Conservation (phyloP, 345 rosid species). For the Gynandropsis gynandra region DNA sequence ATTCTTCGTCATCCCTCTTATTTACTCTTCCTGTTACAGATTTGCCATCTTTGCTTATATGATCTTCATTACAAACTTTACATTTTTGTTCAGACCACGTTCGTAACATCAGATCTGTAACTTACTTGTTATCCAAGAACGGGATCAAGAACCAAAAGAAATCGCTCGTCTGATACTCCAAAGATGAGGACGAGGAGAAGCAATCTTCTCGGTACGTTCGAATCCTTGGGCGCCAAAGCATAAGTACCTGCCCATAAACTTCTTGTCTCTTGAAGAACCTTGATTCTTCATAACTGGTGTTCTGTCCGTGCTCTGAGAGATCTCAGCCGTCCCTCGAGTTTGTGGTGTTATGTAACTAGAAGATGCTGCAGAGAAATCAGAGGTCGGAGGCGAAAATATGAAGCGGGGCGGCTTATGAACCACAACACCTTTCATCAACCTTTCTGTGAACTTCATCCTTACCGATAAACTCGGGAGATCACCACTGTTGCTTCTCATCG, state of each 20-base stretch:
- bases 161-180: constrained; percentile 34
- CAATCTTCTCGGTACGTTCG: constrained; percentile 30
- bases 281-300: constrained; percentile 27
- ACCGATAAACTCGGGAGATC: constrained; percentile 72
- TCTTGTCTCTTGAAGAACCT: constrained; percentile 33
- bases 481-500: constrained; percentile 31
- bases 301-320: constrained; percentile 13
- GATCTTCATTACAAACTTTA: no score
- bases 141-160: constrained; percentile 33
- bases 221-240: constrained; percentile 60
- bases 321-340: constrained; percentile 24
- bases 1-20: no score
- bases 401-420: constrained; percentile 46
- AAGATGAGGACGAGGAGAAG: constrained; percentile 20
- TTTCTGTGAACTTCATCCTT: constrained; percentile 51
- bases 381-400: constrained; percentile 35
- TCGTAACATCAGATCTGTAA: no score
- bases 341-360: no score
- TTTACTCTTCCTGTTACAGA: no score
- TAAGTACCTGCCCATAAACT: constrained; percentile 56
- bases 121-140: no score
- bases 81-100: no score
- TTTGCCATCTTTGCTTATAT: no score
- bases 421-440: constrained; percentile 64
- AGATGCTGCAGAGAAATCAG: constrained; percentile 28